phyloP scores from a whole-genome alignment of 2,329 filamentous ascomycete species.

The Botryotinia calthae region DNA sequence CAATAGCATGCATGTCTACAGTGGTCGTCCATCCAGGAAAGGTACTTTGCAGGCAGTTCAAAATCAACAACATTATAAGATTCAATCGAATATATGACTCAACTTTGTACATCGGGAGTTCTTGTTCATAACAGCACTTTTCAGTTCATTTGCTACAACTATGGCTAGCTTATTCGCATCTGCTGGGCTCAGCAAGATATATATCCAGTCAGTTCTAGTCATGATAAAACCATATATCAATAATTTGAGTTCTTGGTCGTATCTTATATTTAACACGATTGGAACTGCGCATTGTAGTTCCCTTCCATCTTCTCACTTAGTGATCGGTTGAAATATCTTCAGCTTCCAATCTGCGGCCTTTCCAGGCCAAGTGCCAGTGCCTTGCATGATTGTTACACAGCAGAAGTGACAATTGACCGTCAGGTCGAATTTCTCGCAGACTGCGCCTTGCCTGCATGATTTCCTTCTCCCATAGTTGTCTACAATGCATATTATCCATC shows the following conservation, averaged over 20 bases:
- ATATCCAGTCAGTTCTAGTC: background rate
- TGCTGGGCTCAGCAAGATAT: background rate
- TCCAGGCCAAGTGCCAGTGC: background rate
- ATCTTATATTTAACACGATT: background rate
- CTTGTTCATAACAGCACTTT: background rate
- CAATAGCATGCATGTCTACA: conserved; percentile 1
- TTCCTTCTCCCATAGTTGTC: background rate
- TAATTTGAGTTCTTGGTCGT: background rate
- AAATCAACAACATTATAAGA: background rate
- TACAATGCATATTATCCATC: conserved; percentile 8
- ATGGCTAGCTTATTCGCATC: background rate
- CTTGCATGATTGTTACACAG: conserved; percentile 16
- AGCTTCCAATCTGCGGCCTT: background rate
- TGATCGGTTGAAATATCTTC: background rate
- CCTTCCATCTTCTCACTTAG: background rate
- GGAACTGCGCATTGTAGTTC: background rate
- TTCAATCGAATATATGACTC: background rate
- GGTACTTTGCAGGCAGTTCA: background rate
- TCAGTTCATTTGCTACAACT: background rate
- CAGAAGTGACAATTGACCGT: conserved; percentile 7
- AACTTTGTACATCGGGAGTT: background rate
- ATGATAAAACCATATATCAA: background rate
- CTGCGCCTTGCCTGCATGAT: conserved; percentile 4
- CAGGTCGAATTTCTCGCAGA: conserved; percentile 2
- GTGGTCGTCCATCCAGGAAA: background rate